These are phyloP conservation scores for Trametes maxima DNA, from an alignment of 768 basidiomycete species.

Conservation along the genomic window DNA sequence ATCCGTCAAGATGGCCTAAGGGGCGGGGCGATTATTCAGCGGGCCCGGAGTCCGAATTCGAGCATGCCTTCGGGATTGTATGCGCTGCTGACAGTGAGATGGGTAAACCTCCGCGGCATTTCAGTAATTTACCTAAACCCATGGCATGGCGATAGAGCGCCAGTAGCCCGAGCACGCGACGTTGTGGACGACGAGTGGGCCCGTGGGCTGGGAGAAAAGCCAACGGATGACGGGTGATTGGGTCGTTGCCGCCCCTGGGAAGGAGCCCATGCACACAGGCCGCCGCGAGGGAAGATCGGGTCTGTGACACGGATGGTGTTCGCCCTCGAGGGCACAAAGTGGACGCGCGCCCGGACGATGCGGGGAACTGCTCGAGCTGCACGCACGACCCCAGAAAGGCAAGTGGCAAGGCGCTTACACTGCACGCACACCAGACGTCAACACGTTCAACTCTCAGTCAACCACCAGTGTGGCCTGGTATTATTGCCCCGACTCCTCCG, in stretches of 20 bases:
- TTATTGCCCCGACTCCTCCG: too few relatives aligned
- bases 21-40: background rate
- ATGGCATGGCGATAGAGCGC: background rate
- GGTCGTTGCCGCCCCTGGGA: background rate
- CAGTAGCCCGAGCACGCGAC: background rate
- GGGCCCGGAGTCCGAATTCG: conserved; percentile 3
- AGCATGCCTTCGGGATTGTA: conserved; percentile 1
- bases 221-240: background rate
- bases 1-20: conserved; percentile 14
- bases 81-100: background rate
- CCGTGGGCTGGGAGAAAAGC: background rate
- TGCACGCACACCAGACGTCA: conserved; percentile 3
- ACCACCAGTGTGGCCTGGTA: background rate
- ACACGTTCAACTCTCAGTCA: conserved; percentile 2
- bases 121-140: conserved; percentile 2
- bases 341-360: background rate
- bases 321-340: background rate
- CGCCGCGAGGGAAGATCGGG: background rate
- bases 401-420: background rate
- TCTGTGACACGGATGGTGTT: background rate
- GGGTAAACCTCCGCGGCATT: background rate
- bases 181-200: background rate
- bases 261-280: background rate
- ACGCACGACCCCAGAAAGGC: background rate
- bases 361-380: background rate